Base-by-base conservation (phyloP, 371 early-diverging fungal genomes). In the Lichtheimia hyalospora region DNA sequence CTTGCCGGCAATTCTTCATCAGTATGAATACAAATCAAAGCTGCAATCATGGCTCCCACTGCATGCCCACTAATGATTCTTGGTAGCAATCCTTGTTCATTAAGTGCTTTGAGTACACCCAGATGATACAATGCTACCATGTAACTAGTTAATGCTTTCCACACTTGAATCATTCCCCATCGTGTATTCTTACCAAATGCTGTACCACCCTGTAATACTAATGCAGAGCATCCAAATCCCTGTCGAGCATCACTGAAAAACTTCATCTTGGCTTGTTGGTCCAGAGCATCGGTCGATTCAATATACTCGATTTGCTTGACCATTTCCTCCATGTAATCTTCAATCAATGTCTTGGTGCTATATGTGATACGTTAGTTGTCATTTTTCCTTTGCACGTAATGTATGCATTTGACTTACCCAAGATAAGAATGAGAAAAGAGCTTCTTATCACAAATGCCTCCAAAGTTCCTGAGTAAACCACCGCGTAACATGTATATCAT, bases 61-160 rank as follows among this genome's bases (percentile, higher is more conserved):
- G 86, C 83, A 1, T 86, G 86, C 15, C 92, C 91, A 64, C 87
- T 83, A 46, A 91, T 87, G 48, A 90, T 86, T 27, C 88, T 71
- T 10, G 92, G 91, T 54, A 91, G 59, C 21, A 90, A 61, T 0
- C 80, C 82, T 61, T 82, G 77, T 49, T 89, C 86, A 60, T 82
- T 70, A 34, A 91, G 72, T 2, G 89, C 79, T 61, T 88, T 88
- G n/a, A 87, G 82, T 0, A 91, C 89, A 41, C 92, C 92, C 15
- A 90, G 67, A 67, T 91, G 92, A 63, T 82, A 85, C 57, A 89
- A 64, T 8, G 86, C 88, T 77, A 57, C 10, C 8, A 34, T 10
- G 7, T 21, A 28, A 39, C 42, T 13, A 6, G 48, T 39, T 25
- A 53, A 16, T 12, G 14, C 14, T 23, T 10, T 28, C 28, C 8